Evolutionary conservation across 805 yeast species (phyloP).

Genomic region (Saccharomyces paradoxus): DNA sequence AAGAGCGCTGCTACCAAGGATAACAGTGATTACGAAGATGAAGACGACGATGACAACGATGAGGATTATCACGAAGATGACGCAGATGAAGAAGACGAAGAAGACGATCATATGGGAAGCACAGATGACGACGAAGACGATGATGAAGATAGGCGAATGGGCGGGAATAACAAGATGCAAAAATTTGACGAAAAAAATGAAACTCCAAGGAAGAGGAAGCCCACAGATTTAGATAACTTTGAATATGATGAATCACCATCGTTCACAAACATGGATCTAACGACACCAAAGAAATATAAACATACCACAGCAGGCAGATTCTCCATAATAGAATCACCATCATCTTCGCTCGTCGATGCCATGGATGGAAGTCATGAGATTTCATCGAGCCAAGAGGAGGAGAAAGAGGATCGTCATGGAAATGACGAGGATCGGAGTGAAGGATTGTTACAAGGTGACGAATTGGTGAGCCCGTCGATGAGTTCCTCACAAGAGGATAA

Average conservation of each 20-base stretch:
- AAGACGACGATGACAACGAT: constrained; percentile 11
- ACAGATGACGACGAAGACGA: constrained; percentile 4
- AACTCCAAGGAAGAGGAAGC: constrained; percentile 21
- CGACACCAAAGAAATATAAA: constrained; percentile 22
- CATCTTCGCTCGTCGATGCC: neutral
- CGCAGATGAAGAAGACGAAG: constrained; percentile 4
- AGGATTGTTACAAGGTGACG: neutral
- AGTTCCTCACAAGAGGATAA: neutral
- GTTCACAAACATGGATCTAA: constrained; percentile 3
- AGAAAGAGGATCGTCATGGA: neutral
- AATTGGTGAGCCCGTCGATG: neutral
- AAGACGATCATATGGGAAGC: constrained; percentile 5
- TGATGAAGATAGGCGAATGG: neutral
- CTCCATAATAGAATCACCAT: neutral
- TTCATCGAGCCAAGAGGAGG: neutral
- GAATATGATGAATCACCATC: constrained; percentile 13
- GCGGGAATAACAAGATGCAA: neutral
- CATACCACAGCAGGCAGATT: constrained; percentile 2
- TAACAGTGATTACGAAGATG: constrained; percentile 9
- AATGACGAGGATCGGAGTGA: neutral
- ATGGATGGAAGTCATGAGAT: neutral
- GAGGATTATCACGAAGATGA: constrained; percentile 4
- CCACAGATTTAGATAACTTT: constrained; percentile 25
- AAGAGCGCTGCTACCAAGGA: constrained; percentile 8
- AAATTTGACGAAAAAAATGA: neutral